Percentiles rank a stretch among this genome's conserved stretches.
phyloP scores from a whole-genome alignment of 1,284 basidiomycete genomes.

The Mycosarcoma maydis region DNA sequence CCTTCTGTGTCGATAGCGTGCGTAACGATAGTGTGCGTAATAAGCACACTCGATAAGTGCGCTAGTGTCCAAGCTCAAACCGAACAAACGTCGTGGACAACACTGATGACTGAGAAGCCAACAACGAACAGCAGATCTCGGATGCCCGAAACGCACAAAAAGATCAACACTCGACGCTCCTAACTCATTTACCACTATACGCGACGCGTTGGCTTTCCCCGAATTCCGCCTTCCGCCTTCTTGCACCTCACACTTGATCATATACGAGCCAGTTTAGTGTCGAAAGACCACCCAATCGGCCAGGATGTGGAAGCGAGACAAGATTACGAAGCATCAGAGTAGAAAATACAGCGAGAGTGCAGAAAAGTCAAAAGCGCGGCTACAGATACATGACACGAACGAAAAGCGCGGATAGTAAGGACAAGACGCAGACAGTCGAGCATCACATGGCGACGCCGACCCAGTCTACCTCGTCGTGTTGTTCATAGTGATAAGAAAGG shows the following conservation, averaged over 20 bases:
- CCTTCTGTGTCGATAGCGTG: too few species aligned
- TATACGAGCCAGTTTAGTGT: background rate
- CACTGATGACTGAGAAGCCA: too few species aligned
- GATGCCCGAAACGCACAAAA: constrained; percentile 16
- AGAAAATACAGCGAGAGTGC: background rate
- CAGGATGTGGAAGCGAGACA: too few species aligned
- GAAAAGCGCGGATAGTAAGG: background rate
- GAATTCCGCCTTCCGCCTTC: background rate
- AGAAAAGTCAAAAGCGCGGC: background rate
- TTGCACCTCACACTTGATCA: background rate
- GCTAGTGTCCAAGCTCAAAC: too few species aligned
- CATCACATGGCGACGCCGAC: constrained; percentile 44
- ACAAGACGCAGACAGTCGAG: constrained; percentile 5
- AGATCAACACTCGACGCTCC: constrained; percentile 24
- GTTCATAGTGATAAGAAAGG: constrained; percentile 2
- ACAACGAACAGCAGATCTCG: constrained; percentile 17
- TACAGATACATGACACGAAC: constrained; percentile 4
- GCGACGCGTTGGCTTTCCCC: constrained; percentile 33
- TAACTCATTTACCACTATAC: constrained; percentile 18
- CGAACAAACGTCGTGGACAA: too few species aligned
- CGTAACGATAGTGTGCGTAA: too few species aligned
- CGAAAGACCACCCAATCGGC: background rate
- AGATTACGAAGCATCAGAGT: too few species aligned
- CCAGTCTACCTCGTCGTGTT: constrained; percentile 37
- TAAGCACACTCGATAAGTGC: too few species aligned